Conservation (phyloP, 164 flowering plant genomes). For the Santalum album region DNA sequence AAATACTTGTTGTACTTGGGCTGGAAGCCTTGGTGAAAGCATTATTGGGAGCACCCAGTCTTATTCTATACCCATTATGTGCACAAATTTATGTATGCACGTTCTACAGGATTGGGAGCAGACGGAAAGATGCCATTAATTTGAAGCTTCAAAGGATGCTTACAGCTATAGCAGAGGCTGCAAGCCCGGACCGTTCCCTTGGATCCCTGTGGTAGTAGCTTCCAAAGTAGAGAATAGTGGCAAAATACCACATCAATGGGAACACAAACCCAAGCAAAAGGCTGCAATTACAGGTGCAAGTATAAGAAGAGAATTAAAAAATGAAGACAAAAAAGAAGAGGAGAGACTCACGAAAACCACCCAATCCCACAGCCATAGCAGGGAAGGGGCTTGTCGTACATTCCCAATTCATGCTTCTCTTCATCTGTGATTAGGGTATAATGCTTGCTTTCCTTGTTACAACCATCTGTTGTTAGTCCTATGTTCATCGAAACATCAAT, state of each 20-base stretch:
- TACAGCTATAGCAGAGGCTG: slow-evolving; percentile 42
- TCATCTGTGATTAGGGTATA: slow-evolving; percentile 22
- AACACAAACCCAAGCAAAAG: slow-evolving; percentile 33
- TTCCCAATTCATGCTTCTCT: slow-evolving; percentile 22
- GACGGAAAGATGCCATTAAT: no score
- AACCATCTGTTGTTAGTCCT: slow-evolving; percentile 17
- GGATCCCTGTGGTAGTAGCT: slow-evolving; percentile 38
- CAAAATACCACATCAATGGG: slow-evolving; percentile 39
- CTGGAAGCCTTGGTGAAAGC: no score
- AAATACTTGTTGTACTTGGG: no score
- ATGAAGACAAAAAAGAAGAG: neutral
- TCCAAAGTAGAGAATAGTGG: slow-evolving; percentile 37
- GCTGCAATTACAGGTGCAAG: slow-evolving; percentile 13
- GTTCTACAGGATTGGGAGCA: no score
- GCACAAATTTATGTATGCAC: no score
- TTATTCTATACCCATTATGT: no score
- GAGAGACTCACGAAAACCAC: slow-evolving; percentile 39
- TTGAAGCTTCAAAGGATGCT: slow-evolving; percentile 8
- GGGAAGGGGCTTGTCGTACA: slow-evolving; percentile 43
- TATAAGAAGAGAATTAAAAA: neutral
- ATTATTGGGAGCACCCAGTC: no score
- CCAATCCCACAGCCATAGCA: slow-evolving; percentile 50
- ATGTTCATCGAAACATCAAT: slow-evolving; percentile 1
- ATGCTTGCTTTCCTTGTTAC: slow-evolving; percentile 12
- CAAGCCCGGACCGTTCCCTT: slow-evolving; percentile 42